Conservation (phyloP, 1,284 basidiomycete species). For the Somion occarium region DNA sequence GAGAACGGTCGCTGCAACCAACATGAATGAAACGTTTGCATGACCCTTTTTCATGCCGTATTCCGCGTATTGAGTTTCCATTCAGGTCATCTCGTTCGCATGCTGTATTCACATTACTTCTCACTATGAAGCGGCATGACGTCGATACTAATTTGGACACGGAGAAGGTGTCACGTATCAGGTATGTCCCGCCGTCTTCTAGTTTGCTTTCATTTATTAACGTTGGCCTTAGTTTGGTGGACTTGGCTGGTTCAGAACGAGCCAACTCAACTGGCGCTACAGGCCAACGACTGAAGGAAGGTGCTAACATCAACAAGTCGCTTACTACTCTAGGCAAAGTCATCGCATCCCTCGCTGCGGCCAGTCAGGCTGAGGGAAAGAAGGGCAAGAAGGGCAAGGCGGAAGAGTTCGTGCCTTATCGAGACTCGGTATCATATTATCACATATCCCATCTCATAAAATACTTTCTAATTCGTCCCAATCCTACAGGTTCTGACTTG, state of each 20-base stretch:
- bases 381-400: constrained; percentile 82
- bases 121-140: constrained; percentile 89
- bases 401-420: constrained; percentile 91
- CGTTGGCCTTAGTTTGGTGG: constrained; percentile 62
- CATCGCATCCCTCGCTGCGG: constrained; percentile 86
- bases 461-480: neutral
- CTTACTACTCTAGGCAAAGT: constrained; percentile 97
- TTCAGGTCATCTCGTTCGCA: constrained; percentile 90
- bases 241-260: constrained; percentile 96
- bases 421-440: constrained; percentile 69
- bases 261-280: constrained; percentile 97
- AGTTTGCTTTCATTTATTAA: constrained; percentile 11
- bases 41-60: neutral
- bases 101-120: constrained; percentile 92
- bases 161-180: constrained; percentile 96
- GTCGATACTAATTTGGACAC: constrained; percentile 81
- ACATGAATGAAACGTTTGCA: constrained; percentile 93
- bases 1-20: constrained; percentile 95
- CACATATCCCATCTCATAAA: neutral
- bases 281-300: constrained; percentile 90
- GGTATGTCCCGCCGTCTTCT: constrained; percentile 38
- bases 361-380: constrained; percentile 63
- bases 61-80: neutral
- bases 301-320: constrained; percentile 97
- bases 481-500: constrained; percentile 83